Evolutionary conservation across 2,329 filamentous ascomycete species (phyloP).

Genomic region (Verticillium isaacii): DNA sequence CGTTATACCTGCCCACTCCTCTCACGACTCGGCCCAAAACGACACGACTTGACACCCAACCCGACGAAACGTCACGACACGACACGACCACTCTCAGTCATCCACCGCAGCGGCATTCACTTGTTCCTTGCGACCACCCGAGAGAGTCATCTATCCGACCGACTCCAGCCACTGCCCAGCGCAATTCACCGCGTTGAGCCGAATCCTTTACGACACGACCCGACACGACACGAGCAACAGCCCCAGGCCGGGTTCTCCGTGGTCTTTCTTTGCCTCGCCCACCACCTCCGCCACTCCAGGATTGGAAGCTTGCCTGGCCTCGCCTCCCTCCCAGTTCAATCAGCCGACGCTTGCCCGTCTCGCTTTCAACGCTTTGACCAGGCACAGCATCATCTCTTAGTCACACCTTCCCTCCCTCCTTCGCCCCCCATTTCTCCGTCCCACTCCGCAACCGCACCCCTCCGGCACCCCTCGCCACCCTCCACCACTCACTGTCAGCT

Average conservation of each 20-base stretch:
- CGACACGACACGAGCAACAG: not conserved
- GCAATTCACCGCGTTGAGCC: not conserved
- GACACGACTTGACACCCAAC: slow-evolving; percentile 6
- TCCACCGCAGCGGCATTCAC: slow-evolving; percentile 41
- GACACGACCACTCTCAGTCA: slow-evolving; percentile 16
- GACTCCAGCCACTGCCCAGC: not conserved
- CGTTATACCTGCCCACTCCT: slow-evolving; percentile 7
- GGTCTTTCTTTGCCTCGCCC: not conserved
- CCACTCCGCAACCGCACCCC: slow-evolving; percentile 33
- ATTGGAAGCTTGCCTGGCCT: not conserved
- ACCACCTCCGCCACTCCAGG: not conserved
- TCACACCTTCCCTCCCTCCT: slow-evolving; percentile 7
- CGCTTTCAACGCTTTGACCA: not conserved
- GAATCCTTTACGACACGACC: not conserved
- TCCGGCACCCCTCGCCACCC: slow-evolving; percentile 27
- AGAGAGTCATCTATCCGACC: not conserved
- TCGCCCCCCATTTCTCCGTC: slow-evolving; percentile 12
- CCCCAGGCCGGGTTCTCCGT: not conserved
- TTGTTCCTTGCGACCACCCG: slow-evolving; percentile 40
- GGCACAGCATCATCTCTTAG: slow-evolving; percentile 6
- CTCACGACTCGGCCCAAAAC: slow-evolving; percentile 4
- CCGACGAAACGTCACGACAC: slow-evolving; percentile 1
- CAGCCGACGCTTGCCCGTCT: not conserved
- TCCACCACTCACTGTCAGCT: slow-evolving; percentile 8
- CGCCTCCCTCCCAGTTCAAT: not conserved